Percentiles rank a stretch among this genome's conserved stretches.
Evolutionary conservation across 2,329 filamentous ascomycete genomes (phyloP).

Genomic region (Triangularia setosa): DNA sequence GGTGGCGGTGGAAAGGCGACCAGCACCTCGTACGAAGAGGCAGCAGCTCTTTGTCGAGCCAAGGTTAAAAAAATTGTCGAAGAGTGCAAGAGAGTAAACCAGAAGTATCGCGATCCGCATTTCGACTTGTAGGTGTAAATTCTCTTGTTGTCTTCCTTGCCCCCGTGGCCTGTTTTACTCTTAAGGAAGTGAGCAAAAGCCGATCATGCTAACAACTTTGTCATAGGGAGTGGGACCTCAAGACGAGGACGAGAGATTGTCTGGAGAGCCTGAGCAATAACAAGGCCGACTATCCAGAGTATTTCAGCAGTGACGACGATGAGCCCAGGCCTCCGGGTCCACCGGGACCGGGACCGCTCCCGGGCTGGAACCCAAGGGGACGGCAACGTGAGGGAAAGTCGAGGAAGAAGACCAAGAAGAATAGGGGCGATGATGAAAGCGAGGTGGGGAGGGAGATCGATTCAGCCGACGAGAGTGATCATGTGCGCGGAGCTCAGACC

Average conservation of each 20-base stretch:
- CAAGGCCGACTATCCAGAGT: conserved; percentile 1
- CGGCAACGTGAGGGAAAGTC: neutral
- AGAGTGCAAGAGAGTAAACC: conserved; percentile 71
- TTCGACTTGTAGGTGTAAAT: conserved; percentile 54
- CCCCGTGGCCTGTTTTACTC: conserved; percentile 49
- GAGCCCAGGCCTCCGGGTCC: neutral
- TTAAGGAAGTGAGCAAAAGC: conserved; percentile 42
- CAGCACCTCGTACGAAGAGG: conserved; percentile 63
- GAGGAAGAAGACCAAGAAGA: neutral
- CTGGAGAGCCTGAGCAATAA: conserved; percentile 13
- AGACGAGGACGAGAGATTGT: neutral
- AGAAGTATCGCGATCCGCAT: conserved; percentile 81
- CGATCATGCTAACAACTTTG: neutral
- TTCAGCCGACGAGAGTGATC: neutral
- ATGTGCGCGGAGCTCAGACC: neutral
- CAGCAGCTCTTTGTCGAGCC: conserved; percentile 62
- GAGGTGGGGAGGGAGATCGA: neutral
- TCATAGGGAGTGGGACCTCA: neutral
- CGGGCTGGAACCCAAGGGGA: neutral
- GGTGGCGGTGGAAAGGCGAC: conserved; percentile 45
- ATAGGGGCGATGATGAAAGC: neutral
- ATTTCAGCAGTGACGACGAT: neutral
- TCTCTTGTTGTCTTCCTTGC: conserved; percentile 43
- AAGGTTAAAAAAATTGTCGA: conserved; percentile 60
- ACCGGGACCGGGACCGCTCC: no score